Base-by-base conservation (phyloP, 176 grass and related monocot species). In the Eragrostis curvula region DNA sequence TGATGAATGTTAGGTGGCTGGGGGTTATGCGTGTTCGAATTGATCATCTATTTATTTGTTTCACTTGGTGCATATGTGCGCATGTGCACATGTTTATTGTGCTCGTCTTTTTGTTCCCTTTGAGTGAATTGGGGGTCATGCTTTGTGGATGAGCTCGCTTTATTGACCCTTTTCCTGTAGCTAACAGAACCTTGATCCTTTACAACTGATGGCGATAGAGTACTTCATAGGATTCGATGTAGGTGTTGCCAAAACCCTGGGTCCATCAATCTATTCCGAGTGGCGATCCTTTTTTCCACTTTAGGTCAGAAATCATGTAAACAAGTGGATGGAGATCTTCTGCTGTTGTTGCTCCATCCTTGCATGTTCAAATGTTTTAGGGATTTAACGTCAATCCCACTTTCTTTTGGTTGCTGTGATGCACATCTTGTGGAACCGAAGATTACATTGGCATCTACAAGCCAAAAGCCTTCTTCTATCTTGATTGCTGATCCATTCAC, bases 81-180 rank as follows among this genome's bases (percentile, higher is more conserved):
- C 79, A 57, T 81, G 87, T 85, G 83, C 77, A 77, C 64, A 85
- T 77, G 77, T 77, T 72, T 89, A 49, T 64, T 77, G 65, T 65
- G 77, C 44, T 70, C 55, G 53, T 74, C 77, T 77, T 70, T 81
- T 81, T 71, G 32, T 85, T 70, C 40, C 47, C 8, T 71, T 85
- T 77, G 71, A 76, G 87, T 85, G 87, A 81, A 81, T 89, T 67
- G 29, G 55, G 63, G 70, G 21, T 81, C 82, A 89, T 85, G 83
- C 65, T 47, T 89, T 81, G 57, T 75, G 77, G 32, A 69, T 81
- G 77, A 72, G 72, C 65, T 50, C 52, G 41, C 78, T 81, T 81
- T 78, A 71, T 42, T 56, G 7, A 14, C 17, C 5, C 61, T 41
- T 51, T 71, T 52, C 63, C 7, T 66, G 57, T 58, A 56, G 45